A percentile compares a stretch with the other conserved stretches of the same genome.
phyloP scores from a whole-genome alignment of 106 monocot species.

The Dendrobium nobile region DNA sequence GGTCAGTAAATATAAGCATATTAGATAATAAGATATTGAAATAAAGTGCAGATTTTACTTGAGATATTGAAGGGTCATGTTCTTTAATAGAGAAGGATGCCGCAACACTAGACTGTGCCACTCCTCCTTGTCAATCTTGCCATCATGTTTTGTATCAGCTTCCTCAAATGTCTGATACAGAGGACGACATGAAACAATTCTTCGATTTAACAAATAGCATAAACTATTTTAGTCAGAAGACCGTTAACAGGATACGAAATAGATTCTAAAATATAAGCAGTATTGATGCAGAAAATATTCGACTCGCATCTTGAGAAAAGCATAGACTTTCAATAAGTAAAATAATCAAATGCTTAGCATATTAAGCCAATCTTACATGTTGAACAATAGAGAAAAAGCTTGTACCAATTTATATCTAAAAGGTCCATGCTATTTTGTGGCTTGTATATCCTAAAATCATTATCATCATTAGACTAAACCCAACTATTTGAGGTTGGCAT shows the following conservation, averaged over 20 bases:
- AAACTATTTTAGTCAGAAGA: not conserved
- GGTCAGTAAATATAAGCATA: not conserved
- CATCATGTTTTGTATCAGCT: conserved; percentile 98
- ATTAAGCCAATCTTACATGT: not conserved
- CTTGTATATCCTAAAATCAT: too few relatives aligned
- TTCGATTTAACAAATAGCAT: not conserved
- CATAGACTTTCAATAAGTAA: not conserved
- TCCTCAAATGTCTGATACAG: conserved; percentile 81
- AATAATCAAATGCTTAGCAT: not conserved
- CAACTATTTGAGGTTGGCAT: not conserved
- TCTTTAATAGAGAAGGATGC: conserved; percentile 91
- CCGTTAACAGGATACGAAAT: not conserved
- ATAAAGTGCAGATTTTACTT: conserved; percentile 43
- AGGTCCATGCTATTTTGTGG: not conserved
- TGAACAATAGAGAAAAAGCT: not conserved
- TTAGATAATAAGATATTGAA: not conserved
- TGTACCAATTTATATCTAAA: not conserved
- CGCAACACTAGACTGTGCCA: conserved; percentile 90
- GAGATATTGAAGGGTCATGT: conserved; percentile 96
- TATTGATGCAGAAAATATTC: not conserved
- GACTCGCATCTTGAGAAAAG: not conserved
- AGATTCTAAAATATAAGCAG: not conserved
- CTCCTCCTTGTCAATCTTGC: conserved; percentile 94
- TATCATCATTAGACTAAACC: not conserved
- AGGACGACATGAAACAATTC: not conserved